A percentile compares a stretch with the other conserved stretches of the same genome.
Evolutionary conservation across 495 filamentous ascomycete genomes (phyloP).

Genomic region (Aspergillus ostianus): DNA sequence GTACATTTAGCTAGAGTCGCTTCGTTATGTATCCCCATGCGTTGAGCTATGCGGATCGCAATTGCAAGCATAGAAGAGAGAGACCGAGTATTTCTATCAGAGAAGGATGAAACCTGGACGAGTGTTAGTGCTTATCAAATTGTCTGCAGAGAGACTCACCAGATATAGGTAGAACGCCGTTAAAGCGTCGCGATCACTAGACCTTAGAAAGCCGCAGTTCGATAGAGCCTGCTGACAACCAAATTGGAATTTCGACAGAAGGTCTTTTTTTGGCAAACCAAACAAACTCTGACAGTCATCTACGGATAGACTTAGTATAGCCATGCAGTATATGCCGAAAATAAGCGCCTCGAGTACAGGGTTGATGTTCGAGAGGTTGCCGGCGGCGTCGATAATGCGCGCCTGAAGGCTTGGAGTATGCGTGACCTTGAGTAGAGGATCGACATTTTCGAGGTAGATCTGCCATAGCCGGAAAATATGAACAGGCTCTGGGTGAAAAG

Average conservation of each 20-base stretch:
- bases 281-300: conserved; percentile 45
- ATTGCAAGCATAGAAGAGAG: conserved; percentile 53
- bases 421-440: conserved; percentile 53
- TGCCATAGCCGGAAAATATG: conserved; percentile 50
- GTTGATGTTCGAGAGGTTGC: conserved; percentile 19
- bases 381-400: conserved; percentile 39
- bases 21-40: conserved; percentile 54
- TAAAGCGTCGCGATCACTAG: conserved; percentile 52
- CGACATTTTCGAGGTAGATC: conserved; percentile 49
- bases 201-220: conserved; percentile 44
- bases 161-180: conserved; percentile 61
- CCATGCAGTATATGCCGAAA: conserved; percentile 57
- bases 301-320: conserved; percentile 41
- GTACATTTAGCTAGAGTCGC: conserved; percentile 26
- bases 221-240: conserved; percentile 56
- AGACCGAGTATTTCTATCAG: conserved; percentile 47
- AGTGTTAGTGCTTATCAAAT: background rate
- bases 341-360: conserved; percentile 41
- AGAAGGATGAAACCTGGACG: conserved; percentile 49
- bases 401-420: conserved; percentile 51
- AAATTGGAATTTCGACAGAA: conserved; percentile 48
- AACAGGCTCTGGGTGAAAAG: conserved; percentile 44
- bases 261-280: conserved; percentile 40
- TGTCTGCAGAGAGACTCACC: conserved; percentile 35
- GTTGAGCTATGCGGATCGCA: conserved; percentile 53